Evolutionary conservation across 164 flowering plant genomes (phyloP), one percentile per base, ranked within the genome.

Genomic region (Kalanchoe fedtschenkoi): DNA sequence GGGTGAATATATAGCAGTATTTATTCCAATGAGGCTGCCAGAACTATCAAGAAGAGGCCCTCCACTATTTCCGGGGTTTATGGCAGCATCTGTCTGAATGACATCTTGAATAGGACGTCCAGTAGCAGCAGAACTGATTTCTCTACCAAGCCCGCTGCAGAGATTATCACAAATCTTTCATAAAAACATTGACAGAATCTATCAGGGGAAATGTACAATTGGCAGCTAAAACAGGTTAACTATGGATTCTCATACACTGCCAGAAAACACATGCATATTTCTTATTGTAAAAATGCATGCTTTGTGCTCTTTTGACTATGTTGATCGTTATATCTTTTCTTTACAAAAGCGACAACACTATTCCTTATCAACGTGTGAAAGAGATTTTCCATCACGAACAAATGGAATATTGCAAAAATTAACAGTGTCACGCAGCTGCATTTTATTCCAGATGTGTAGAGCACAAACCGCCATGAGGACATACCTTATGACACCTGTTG

Each of bases 21-120:
- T 92, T 67, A 92, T 86, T 58, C 98, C 98, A 69, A 92, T 92
- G 54, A 92, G 86, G 69, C 69, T 89, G 68, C 98, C 98, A 19
- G 98, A 75, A 77, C 98, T 92, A 67, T 92, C 98, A 54, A 92
- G 89, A 58, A 92, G 91, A 65, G 98, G 98, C 4, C 98, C 98
- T 65, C 98, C 98, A 78, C 98, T 89, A 69, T 89, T 92, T 43
- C 98, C 98, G 66, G 98, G 98, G 68, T 92, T 92, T 53, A 92
- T 92, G 62, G 98, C 98, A 59, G 98, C 98, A 82, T 92, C 98
- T 34, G 96, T 89, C 70, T 92, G 98, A 65, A 92, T 89, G 60
- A 92, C 98, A 77, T 89, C 98, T 55, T 89, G 98, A 67, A 92
- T 92, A 62, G 98, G 96, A 21, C 98, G 91, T 30, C 97, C 96